phyloP scores from a whole-genome alignment of 768 basidiomycete genomes.

The Lactarius trivialis region DNA sequence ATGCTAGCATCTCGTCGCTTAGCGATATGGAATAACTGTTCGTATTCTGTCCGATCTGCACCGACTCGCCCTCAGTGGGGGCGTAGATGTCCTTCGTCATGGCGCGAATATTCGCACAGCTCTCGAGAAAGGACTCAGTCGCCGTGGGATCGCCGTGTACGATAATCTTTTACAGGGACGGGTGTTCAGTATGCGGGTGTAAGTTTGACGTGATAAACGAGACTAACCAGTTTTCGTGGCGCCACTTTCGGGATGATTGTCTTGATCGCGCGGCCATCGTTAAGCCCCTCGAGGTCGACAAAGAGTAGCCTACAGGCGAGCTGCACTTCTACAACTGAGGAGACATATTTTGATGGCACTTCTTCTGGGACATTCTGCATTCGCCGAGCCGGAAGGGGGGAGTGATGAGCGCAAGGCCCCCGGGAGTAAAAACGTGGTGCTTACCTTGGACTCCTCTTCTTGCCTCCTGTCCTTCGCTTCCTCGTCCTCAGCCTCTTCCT shows the following conservation, averaged over 20 bases:
- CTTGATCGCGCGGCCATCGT: conserved; percentile 95
- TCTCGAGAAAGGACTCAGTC: conserved; percentile 67
- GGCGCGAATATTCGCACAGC: conserved; percentile 73
- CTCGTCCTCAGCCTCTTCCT: conserved; percentile 82
- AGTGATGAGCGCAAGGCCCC: neutral
- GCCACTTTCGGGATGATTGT: conserved; percentile 95
- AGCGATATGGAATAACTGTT: conserved; percentile 92
- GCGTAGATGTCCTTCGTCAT: conserved; percentile 93
- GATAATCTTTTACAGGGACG: conserved; percentile 55
- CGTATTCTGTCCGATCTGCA: conserved; percentile 94
- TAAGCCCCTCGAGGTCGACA: conserved; percentile 93
- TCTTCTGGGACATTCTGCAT: conserved; percentile 67
- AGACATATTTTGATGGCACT: conserved; percentile 86
- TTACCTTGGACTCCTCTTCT: conserved; percentile 79
- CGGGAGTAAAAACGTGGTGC: neutral
- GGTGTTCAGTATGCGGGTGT: conserved; percentile 7
- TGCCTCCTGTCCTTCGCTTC: conserved; percentile 68
- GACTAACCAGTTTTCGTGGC: conserved; percentile 84
- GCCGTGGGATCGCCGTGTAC: conserved; percentile 70
- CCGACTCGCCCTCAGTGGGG: conserved; percentile 63
- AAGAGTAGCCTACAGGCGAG: conserved; percentile 83
- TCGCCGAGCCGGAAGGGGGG: conserved; percentile 16
- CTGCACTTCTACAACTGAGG: conserved; percentile 68
- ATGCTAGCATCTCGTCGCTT: conserved; percentile 77
- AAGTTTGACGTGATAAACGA: neutral